Evolutionary conservation across 257 asterid genomes (phyloP).

Genomic region (Thymus mandschuricus): DNA sequence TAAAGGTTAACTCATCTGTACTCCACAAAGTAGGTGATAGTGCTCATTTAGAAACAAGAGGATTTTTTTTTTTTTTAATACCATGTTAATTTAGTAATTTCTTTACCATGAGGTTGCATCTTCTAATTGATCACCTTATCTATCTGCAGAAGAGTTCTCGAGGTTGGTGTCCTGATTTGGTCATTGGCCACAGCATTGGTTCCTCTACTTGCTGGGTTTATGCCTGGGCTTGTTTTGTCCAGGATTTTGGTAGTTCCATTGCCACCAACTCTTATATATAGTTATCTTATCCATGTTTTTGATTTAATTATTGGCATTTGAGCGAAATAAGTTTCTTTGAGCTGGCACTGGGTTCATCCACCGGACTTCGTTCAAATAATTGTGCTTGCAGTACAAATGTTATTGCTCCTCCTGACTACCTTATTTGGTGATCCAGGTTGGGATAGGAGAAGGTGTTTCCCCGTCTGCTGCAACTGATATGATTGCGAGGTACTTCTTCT

Average conservation of each 20-base stretch:
- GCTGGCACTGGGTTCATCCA: slow-evolving; percentile 11
- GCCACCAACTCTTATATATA: slow-evolving; percentile 13
- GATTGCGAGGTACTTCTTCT: slow-evolving; percentile 79
- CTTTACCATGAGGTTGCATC: slow-evolving; percentile 11
- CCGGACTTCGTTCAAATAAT: neutral
- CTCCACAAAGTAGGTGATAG: slow-evolving; percentile 21
- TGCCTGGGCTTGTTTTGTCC: slow-evolving; percentile 88
- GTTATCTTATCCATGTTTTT: slow-evolving; percentile 12
- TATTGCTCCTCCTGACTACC: slow-evolving; percentile 23
- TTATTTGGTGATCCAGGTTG: slow-evolving; percentile 60
- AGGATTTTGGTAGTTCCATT: slow-evolving; percentile 74
- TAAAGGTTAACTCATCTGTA: slow-evolving; percentile 14
- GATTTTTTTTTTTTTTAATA: no score
- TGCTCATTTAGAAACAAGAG: neutral
- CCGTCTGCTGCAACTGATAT: slow-evolving; percentile 98
- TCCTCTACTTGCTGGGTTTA: slow-evolving; percentile 80
- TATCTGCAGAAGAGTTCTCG: slow-evolving; percentile 81
- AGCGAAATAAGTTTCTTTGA: slow-evolving; percentile 12
- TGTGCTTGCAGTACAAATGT: slow-evolving; percentile 8
- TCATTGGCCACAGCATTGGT: slow-evolving; percentile 87
- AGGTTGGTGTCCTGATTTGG: slow-evolving; percentile 86
- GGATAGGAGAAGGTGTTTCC: slow-evolving; percentile 99
- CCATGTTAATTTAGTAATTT: neutral
- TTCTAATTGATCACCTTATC: slow-evolving; percentile 17
- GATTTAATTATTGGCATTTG: neutral